Conservation (phyloP, 192 early-diverging fungal species). For the Entomortierella parvispora region DNA sequence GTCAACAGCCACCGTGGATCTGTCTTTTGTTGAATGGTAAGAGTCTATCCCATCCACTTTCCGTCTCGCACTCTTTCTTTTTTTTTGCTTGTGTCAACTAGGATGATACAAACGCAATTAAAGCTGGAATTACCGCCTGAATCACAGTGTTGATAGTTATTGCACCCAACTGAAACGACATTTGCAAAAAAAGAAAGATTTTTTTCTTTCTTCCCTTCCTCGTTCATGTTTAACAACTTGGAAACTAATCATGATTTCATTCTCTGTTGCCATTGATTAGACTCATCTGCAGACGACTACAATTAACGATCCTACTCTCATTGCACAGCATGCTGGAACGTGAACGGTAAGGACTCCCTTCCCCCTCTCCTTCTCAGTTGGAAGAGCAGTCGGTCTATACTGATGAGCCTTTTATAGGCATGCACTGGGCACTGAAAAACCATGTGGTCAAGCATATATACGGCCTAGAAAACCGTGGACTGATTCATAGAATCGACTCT, state of each 20-base stretch:
- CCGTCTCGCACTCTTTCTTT: neutral
- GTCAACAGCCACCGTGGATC: neutral
- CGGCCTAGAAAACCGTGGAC: slow-evolving; percentile 63
- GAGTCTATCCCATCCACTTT: neutral
- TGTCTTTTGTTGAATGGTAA: slow-evolving; percentile 6
- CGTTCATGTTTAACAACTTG: slow-evolving; percentile 7
- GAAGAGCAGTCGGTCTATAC: slow-evolving; percentile 10
- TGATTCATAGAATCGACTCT: slow-evolving; percentile 36
- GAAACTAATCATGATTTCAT: slow-evolving; percentile 8
- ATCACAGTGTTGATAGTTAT: slow-evolving; percentile 69
- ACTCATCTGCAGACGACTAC: neutral
- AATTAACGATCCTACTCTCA: too few species aligned
- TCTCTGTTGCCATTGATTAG: slow-evolving; percentile 17
- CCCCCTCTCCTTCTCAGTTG: neutral
- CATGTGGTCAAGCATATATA: slow-evolving; percentile 58
- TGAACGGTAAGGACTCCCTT: slow-evolving; percentile 15
- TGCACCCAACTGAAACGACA: slow-evolving; percentile 61
- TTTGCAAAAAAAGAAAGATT: slow-evolving; percentile 7
- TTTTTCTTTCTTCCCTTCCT: slow-evolving; percentile 3
- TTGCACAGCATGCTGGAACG: neutral
- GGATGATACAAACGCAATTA: slow-evolving; percentile 71
- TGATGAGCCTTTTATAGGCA: slow-evolving; percentile 49
- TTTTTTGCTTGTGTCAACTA: slow-evolving; percentile 15
- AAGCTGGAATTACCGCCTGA: slow-evolving; percentile 86
- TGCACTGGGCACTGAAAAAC: slow-evolving; percentile 77